A percentile compares a stretch with the other conserved stretches of the same genome.
These are phyloP conservation scores for Macrotyloma uniflorum DNA, from an alignment of 306 rosid species.

Conservation along the genomic window DNA sequence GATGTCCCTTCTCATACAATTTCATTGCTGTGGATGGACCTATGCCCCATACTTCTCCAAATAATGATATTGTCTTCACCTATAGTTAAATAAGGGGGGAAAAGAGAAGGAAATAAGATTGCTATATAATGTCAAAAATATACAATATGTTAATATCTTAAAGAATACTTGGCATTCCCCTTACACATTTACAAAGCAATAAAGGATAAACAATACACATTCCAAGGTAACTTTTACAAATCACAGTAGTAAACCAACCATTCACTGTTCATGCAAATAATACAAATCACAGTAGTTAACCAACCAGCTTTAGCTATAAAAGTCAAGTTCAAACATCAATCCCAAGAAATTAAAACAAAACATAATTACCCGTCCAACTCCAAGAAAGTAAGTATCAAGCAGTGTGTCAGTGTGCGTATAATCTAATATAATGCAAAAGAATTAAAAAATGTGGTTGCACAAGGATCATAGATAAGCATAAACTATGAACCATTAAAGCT, in stretches of 20 bases:
- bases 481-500: neutral
- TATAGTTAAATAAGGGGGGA: constrained; percentile 38
- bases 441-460: neutral
- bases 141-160: neutral
- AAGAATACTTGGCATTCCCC: constrained; percentile 19
- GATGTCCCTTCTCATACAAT: constrained; percentile 85
- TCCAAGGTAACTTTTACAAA: neutral
- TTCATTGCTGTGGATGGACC: constrained; percentile 93
- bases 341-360: neutral
- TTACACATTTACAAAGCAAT: constrained; percentile 8
- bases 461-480: constrained; percentile 7
- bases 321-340: neutral
- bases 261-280: neutral
- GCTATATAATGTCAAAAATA: constrained; percentile 17
- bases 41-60: constrained; percentile 96
- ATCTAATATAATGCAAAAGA: neutral
- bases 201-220: neutral
- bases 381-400: constrained; percentile 16
- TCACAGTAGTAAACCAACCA: neutral
- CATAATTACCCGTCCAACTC: neutral
- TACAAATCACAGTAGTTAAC: neutral
- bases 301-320: neutral
- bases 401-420: neutral
- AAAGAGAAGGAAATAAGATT: neutral
- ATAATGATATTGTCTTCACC: constrained; percentile 81